Percentiles rank a stretch among this genome's conserved stretches.
These are phyloP conservation scores for Sistotremastrum suecicum DNA, from an alignment of 768 basidiomycete genomes.

Conservation along the genomic window DNA sequence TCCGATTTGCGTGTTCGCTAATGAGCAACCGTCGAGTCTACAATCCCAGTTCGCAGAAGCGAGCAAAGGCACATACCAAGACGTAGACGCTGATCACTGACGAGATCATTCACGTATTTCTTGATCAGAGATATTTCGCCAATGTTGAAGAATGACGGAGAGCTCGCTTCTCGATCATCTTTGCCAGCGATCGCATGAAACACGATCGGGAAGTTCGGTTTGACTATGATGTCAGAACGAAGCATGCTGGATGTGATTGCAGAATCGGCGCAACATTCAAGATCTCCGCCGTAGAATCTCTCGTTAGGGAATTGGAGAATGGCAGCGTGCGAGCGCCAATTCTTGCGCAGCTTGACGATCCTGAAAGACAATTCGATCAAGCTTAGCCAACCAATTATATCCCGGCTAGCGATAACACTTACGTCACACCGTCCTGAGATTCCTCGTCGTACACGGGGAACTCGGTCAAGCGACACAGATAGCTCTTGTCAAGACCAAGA, in stretches of 20 bases:
- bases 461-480: slow-evolving; percentile 22
- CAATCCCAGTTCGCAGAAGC: neutral
- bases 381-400: neutral
- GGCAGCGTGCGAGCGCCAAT: slow-evolving; percentile 40
- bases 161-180: slow-evolving; percentile 19
- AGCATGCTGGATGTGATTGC: slow-evolving; percentile 14
- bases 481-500: slow-evolving; percentile 19
- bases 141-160: slow-evolving; percentile 28
- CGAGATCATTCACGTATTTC: slow-evolving; percentile 17
- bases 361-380: slow-evolving; percentile 17
- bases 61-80: slow-evolving; percentile 14
- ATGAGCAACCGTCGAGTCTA: neutral
- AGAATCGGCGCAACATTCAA: slow-evolving; percentile 16
- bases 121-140: slow-evolving; percentile 22
- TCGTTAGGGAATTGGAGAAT: slow-evolving; percentile 45
- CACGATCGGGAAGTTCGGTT: slow-evolving; percentile 15
- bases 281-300: slow-evolving; percentile 22
- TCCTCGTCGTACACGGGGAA: slow-evolving; percentile 15
- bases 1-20: slow-evolving; percentile 21
- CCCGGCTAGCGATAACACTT: slow-evolving; percentile 2
- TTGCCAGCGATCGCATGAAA: slow-evolving; percentile 21
- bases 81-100: slow-evolving; percentile 12
- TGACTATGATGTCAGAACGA: slow-evolving; percentile 15
- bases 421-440: slow-evolving; percentile 17
- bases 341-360: slow-evolving; percentile 44